A percentile compares a stretch with the other conserved stretches of the same genome.
Conservation (phyloP, 306 rosid genomes). For the Mimosa bimucronata region DNA sequence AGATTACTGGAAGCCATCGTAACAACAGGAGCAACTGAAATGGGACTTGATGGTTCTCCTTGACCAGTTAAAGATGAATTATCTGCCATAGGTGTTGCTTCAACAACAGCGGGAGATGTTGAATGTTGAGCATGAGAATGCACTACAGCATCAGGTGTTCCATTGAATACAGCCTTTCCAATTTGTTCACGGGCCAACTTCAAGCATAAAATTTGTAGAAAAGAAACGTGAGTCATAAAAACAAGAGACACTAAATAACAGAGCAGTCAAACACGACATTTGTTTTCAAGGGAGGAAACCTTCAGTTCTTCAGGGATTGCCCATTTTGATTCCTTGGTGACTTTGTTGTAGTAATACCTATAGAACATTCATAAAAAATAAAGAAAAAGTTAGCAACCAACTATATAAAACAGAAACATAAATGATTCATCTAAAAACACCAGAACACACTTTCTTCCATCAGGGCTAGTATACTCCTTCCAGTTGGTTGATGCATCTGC, state of each 20-base stretch:
- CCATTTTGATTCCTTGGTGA: conserved; percentile 91
- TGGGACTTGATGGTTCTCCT: conserved; percentile 67
- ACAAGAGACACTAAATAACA: not conserved
- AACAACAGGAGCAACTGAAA: conserved; percentile 64
- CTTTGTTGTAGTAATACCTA: conserved; percentile 89
- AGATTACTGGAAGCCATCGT: conserved; percentile 44
- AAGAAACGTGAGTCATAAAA: conserved; percentile 30
- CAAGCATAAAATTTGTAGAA: conserved; percentile 37
- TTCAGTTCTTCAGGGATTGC: conserved; percentile 82
- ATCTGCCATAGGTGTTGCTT: conserved; percentile 54
- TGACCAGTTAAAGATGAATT: conserved; percentile 48
- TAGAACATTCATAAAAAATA: conserved; percentile 38
- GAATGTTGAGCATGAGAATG: conserved; percentile 53
- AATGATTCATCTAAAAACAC: conserved; percentile 21
- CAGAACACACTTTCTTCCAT: conserved; percentile 80
- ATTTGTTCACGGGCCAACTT: conserved; percentile 88
- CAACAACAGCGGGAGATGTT: conserved; percentile 48
- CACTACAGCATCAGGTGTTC: conserved; percentile 41
- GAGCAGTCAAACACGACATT: conserved; percentile 7
- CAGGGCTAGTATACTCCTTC: conserved; percentile 90
- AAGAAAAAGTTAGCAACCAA: conserved; percentile 32
- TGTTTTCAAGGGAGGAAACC: conserved; percentile 51
- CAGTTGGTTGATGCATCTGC: conserved; percentile 94
- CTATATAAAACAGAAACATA: conserved; percentile 24
- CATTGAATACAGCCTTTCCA: conserved; percentile 58